These are phyloP conservation scores for Cryphonectria naterciae DNA, from an alignment of 2,329 filamentous ascomycete species.

Conservation along the genomic window DNA sequence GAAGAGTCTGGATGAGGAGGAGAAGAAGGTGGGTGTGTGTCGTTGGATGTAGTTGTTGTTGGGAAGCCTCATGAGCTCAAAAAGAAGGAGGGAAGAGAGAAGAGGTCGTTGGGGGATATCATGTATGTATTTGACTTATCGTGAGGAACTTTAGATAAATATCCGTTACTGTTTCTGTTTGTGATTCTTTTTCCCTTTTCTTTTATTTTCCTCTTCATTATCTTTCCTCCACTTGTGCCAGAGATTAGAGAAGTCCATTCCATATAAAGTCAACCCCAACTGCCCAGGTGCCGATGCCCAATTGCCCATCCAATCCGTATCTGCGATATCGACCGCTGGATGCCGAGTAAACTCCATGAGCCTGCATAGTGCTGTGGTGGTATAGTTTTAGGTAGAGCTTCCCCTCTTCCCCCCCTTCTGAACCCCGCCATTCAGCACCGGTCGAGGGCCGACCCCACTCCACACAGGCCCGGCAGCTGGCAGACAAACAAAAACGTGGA, in stretches of 20 bases:
- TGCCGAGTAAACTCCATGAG: conserved; percentile 30
- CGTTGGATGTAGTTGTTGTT: conserved; percentile 21
- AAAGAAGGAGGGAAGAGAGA: not conserved
- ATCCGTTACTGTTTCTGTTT: not conserved
- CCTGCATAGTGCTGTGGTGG: not conserved
- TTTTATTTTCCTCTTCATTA: not conserved
- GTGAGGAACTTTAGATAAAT: not conserved
- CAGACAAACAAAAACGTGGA: not conserved
- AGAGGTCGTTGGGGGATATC: conserved; percentile 10
- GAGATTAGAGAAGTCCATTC: not conserved
- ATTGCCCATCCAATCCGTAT: not conserved
- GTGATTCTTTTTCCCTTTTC: not conserved
- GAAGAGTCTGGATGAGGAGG: conserved; percentile 20
- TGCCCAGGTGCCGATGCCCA: not conserved
- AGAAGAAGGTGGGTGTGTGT: conserved; percentile 5
- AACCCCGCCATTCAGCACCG: conserved; percentile 3
- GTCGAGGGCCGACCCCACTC: conserved; percentile 3
- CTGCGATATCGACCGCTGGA: conserved; percentile 8
- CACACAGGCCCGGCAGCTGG: conserved; percentile 9
- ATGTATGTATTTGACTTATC: conserved; percentile 9
- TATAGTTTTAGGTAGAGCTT: not conserved
- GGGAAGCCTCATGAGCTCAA: conserved; percentile 21
- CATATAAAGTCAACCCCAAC: not conserved
- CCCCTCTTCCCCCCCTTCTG: conserved; percentile 4
- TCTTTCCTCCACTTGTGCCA: not conserved